A percentile compares a stretch with the other conserved stretches of the same genome.
Conservation (phyloP, 2,329 filamentous ascomycete genomes). For the Saccharata proteae region DNA sequence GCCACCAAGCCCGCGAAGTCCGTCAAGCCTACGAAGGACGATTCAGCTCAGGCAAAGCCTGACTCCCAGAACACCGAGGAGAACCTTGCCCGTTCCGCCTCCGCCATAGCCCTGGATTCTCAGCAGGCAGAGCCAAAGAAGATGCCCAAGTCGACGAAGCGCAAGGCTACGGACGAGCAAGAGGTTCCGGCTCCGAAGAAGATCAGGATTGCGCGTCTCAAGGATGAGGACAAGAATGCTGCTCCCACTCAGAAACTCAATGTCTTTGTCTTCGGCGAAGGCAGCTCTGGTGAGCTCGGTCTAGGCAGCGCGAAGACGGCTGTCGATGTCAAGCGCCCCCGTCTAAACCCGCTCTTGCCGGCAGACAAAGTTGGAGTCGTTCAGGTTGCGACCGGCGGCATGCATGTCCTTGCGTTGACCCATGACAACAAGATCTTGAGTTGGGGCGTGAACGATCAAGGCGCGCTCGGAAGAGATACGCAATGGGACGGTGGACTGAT, state of each 20-base stretch:
- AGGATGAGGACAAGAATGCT: conserved; percentile 44
- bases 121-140: conserved; percentile 1
- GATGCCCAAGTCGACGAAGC: conserved; percentile 6
- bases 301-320: conserved; percentile 55
- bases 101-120: not conserved
- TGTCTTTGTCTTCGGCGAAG: conserved; percentile 71
- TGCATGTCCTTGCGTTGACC: conserved; percentile 69
- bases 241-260: conserved; percentile 53
- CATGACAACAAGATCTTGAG: conserved; percentile 71
- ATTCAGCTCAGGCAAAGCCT: conserved; percentile 10
- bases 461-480: conserved; percentile 66
- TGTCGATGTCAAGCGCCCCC: conserved; percentile 64
- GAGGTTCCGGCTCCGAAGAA: conserved; percentile 13
- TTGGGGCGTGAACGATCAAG: conserved; percentile 82
- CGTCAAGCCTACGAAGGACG: conserved; percentile 16
- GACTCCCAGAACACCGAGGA: not conserved
- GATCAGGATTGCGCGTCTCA: conserved; percentile 12
- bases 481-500: conserved; percentile 51
- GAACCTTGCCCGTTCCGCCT: not conserved
- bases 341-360: conserved; percentile 50
- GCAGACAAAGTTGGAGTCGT: conserved; percentile 53
- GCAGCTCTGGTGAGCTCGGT: conserved; percentile 69
- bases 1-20: conserved; percentile 3
- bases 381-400: conserved; percentile 65
- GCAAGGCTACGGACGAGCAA: conserved; percentile 13